Base-by-base conservation (phyloP, 306 rosid species). In the Prunus mongolica region DNA sequence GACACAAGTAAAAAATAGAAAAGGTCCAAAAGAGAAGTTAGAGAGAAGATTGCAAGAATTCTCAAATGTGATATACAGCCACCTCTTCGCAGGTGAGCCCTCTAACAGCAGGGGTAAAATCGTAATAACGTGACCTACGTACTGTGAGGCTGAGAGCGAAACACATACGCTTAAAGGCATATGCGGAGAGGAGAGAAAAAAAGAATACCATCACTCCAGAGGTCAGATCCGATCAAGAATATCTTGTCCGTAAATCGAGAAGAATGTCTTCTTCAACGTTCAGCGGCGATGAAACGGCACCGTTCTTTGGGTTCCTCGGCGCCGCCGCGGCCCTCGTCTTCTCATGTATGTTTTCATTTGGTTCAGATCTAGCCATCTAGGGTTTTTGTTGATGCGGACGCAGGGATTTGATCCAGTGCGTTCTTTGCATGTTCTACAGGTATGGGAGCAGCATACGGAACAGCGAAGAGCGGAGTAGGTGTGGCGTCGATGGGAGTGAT, bases 251-350 rank as follows among this genome's bases (percentile, higher is more conserved):
- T 14, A 41, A 14, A 44, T 58, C 57, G 38, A 38, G 32, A 11
- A 72, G 57, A 62, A 84, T 80, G 85, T 78, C 80, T 44, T 50
- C 79, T 25, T 34, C 91, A 44, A 10, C 61, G 4, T 87, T 87
- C 87, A 87, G 88, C 78, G 91, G 91, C 66, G 91, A 87, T 78
- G 91, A 87, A 78, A 87, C 91, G 55, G 91, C 91, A 12, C 91
- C 91, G 24, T 87, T 87, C 76, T 84, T 87, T 49, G 91, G 91
- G 78, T 87, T 87, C 67, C 88, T 87, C 45, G 91, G 91, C 63
- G 91, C 91, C 56, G 91, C 91, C 0, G 91, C 91, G 2, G 91
- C 91, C 9, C 87, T 87, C 74, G 88, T 87, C 65, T 87, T 87
- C 84, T 87, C 91, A 34, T 87, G 91, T 87, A 77, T 3, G n/a